These are phyloP conservation scores for Venturia oleaginea DNA, from an alignment of 2,329 filamentous ascomycete genomes.

Conservation along the genomic window DNA sequence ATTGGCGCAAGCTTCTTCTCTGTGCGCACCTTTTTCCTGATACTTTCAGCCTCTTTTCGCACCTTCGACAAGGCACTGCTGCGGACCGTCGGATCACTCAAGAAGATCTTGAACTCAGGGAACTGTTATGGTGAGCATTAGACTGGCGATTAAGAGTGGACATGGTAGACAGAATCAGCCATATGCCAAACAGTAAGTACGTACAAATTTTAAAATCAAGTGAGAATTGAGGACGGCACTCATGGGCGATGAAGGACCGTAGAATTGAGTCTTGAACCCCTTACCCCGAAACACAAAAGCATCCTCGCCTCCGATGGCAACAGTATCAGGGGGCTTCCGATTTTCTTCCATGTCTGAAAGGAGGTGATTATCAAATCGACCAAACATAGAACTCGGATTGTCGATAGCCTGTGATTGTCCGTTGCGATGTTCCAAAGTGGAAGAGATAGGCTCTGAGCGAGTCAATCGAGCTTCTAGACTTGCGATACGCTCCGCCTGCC, in stretches of 20 bases:
- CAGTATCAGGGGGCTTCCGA: not conserved
- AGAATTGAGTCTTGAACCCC: slow-evolving; percentile 12
- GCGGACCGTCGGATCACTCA: slow-evolving; percentile 1
- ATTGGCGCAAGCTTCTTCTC: slow-evolving; percentile 5
- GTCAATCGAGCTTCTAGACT: not conserved
- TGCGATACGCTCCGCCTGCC: not conserved
- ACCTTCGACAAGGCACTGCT: not conserved
- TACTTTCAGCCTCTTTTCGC: not conserved
- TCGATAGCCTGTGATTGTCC: not conserved
- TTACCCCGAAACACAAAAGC: not conserved
- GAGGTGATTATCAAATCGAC: not conserved
- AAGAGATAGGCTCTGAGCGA: not conserved
- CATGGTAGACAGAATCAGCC: not conserved
- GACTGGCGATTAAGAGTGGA: not conserved
- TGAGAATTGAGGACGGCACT: not conserved
- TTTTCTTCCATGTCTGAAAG: not conserved
- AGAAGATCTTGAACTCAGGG: slow-evolving; percentile 8
- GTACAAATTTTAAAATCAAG: slow-evolving; percentile 7
- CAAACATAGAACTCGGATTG: not conserved
- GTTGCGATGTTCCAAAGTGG: not conserved
- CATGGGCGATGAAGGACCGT: slow-evolving; percentile 1
- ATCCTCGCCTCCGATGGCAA: not conserved
- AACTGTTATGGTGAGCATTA: slow-evolving; percentile 2
- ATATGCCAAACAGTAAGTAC: not conserved
- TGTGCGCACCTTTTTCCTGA: not conserved